Evolutionary conservation across 768 basidiomycete genomes (phyloP).

Genomic region (Auricularia cornea): DNA sequence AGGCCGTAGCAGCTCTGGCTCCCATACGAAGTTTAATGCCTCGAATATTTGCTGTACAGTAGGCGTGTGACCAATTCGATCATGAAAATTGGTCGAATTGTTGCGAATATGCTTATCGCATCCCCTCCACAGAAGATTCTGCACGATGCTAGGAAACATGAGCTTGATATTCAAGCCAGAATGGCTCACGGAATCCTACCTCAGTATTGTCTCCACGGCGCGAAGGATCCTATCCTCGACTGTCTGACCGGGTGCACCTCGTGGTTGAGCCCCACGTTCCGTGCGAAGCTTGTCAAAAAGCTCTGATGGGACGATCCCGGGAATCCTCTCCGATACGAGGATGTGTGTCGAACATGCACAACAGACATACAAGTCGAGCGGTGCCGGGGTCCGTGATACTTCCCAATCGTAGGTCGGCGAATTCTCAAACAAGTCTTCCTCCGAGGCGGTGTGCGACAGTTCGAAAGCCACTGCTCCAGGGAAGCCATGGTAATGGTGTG

Average conservation of each 20-base stretch:
- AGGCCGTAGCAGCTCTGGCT: background rate
- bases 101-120: background rate
- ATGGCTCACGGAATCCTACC: no score
- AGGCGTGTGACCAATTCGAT: background rate
- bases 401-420: background rate
- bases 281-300: background rate
- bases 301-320: background rate
- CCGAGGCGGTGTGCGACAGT: background rate
- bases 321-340: background rate
- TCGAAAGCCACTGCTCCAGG: background rate
- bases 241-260: background rate
- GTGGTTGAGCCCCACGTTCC: background rate
- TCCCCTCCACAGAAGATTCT: background rate
- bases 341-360: background rate
- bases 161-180: no score
- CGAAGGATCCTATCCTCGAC: background rate
- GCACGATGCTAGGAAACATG: background rate
- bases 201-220: background rate
- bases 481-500: background rate
- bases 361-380: background rate
- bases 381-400: background rate
- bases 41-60: background rate
- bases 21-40: background rate
- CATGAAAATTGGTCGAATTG: background rate
- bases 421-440: background rate